Evolutionary conservation across 805 yeast species (phyloP), one percentile per base, ranked within the genome.

Genomic region (Metschnikowia peoriensis): DNA sequence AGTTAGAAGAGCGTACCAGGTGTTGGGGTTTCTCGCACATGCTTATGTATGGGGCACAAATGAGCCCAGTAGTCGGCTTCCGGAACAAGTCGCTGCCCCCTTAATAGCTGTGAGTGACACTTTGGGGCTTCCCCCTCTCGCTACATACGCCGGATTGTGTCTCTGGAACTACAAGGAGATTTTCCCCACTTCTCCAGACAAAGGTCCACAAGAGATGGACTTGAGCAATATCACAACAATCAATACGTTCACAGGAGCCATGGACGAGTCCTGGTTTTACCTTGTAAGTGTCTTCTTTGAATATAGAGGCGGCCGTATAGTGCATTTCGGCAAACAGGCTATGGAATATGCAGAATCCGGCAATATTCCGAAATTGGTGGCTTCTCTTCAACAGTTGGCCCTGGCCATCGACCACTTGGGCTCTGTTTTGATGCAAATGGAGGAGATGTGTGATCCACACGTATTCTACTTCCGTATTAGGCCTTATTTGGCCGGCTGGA

Each of bases 401-500:
- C 88, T 86, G 66, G 70, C 80, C 39, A 86, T 92, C 48, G 96
- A 89, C 64, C 72, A 76, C 53, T 72, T 93, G 58, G 94, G 91
- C 12, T 75, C 86, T 3, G 79, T 88, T 1, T 71, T 93, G 59
- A 82, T 85, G 81, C 79, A 81, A 60, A 88, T 92, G 94, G 91
- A 88, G 63, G 96, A 92, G 59, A 87, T 87, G 87, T 89, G 97
- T 68, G 97, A 91, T 64, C 97, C 98, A 2, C 96, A 90, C 65
- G 85, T 88, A 4, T 92, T 93, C 66, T 92, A 89, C 69, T 88
- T 80, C 73, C 80, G 93, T 54, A 79, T 92, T 44, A 79, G 98
- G 63, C 97, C 97, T 0, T 92, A 81, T 61, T 73, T 93, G 57
- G 97, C 97, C 0, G 98, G 97, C 1, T 93, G 97, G 96, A 85